These are phyloP conservation scores for Cryptococcus sp. DNA, from an alignment of 1,284 basidiomycete species.

Conservation along the genomic window DNA sequence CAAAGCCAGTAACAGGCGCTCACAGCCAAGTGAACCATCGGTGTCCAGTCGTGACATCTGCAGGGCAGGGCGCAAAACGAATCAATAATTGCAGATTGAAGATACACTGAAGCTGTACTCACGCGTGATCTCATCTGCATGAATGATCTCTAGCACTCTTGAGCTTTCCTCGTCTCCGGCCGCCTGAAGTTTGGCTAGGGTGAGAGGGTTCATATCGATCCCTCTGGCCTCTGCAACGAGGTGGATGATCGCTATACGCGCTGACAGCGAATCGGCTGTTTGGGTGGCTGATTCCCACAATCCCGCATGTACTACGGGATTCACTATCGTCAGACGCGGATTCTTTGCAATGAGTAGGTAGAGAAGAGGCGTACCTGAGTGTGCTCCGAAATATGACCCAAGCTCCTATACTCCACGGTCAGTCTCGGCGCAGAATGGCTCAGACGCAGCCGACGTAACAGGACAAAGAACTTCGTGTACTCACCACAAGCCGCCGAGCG, in stretches of 20 bases:
- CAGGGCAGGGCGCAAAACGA: constrained; percentile 1
- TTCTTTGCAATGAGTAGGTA: not conserved
- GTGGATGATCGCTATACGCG: constrained; percentile 83
- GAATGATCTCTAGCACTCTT: constrained; percentile 71
- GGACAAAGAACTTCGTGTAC: constrained; percentile 47
- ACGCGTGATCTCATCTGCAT: constrained; percentile 74
- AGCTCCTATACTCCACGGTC: constrained; percentile 56
- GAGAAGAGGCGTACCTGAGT: constrained; percentile 27
- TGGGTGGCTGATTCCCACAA: constrained; percentile 80
- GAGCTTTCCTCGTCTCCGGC: constrained; percentile 73
- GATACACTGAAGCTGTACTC: constrained; percentile 43
- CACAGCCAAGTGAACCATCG: constrained; percentile 77
- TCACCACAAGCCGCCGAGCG: constrained; percentile 55
- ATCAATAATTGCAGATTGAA: not conserved
- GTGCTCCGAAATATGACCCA: constrained; percentile 70
- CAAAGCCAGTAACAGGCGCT: constrained; percentile 12
- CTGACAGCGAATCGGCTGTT: constrained; percentile 70
- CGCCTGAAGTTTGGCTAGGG: constrained; percentile 73
- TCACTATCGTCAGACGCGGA: not conserved
- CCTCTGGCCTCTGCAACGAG: constrained; percentile 87
- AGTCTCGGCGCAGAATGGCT: not conserved
- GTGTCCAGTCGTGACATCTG: constrained; percentile 76
- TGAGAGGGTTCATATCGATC: constrained; percentile 81
- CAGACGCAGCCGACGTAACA: not conserved
- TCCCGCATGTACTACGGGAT: constrained; percentile 66